Evolutionary conservation across 495 filamentous ascomycete genomes (phyloP).

Genomic region (Ramalina intermedia): DNA sequence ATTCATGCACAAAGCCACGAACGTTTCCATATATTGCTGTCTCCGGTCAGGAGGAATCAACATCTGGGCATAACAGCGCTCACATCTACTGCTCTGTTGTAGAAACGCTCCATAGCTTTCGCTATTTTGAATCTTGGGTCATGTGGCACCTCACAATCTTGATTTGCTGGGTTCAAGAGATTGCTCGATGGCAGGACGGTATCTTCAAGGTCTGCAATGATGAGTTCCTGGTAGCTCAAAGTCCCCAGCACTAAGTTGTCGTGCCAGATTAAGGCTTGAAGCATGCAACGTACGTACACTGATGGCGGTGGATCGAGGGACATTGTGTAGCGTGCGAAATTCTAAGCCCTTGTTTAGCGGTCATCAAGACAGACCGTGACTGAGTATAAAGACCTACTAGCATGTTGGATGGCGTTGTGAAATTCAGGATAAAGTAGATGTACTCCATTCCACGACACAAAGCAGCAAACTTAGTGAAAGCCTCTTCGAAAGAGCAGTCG

Average conservation of each 20-base stretch:
- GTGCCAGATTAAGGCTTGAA: slow-evolving; percentile 64
- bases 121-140: slow-evolving; percentile 67
- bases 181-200: slow-evolving; percentile 57
- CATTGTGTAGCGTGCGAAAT: slow-evolving; percentile 55
- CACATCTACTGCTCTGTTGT: slow-evolving; percentile 51
- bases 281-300: slow-evolving; percentile 67
- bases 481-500: slow-evolving; percentile 54
- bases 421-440: slow-evolving; percentile 51
- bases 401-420: slow-evolving; percentile 51
- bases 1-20: slow-evolving; percentile 76
- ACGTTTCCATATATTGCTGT: slow-evolving; percentile 67
- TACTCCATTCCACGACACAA: slow-evolving; percentile 62
- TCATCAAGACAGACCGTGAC: background rate
- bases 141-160: slow-evolving; percentile 58
- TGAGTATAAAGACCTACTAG: slow-evolving; percentile 29
- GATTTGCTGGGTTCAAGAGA: slow-evolving; percentile 57
- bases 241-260: slow-evolving; percentile 50
- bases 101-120: slow-evolving; percentile 65
- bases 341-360: slow-evolving; percentile 26
- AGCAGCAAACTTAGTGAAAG: slow-evolving; percentile 50
- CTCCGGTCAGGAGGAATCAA: background rate
- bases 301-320: slow-evolving; percentile 69
- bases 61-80: slow-evolving; percentile 3
- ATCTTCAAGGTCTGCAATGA: slow-evolving; percentile 67
- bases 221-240: slow-evolving; percentile 53